These are phyloP conservation scores for Linnemannia elongata DNA, from an alignment of 192 early-diverging fungal species.

Conservation along the genomic window DNA sequence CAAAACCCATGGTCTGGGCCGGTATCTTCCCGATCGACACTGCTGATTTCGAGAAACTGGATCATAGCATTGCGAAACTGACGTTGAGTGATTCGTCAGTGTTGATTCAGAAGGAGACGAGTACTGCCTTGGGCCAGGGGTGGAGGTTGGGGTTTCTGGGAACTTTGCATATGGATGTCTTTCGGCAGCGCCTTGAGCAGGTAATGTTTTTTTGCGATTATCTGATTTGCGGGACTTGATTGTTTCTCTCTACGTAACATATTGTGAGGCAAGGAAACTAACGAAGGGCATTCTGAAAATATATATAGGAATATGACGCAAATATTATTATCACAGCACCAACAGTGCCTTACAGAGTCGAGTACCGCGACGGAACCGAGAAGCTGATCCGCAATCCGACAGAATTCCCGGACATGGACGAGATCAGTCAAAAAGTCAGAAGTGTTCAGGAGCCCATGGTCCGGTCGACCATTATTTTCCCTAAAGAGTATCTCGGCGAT, in stretches of 20 bases:
- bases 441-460: conserved; percentile 93
- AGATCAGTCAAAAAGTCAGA: conserved; percentile 71
- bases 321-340: conserved; percentile 93
- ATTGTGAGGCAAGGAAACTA: background rate
- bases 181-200: conserved; percentile 91
- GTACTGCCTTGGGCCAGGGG: conserved; percentile 92
- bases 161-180: conserved; percentile 98
- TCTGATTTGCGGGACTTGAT: no score
- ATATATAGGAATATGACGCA: conserved; percentile 86
- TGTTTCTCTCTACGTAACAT: conserved; percentile 8
- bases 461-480: conserved; percentile 91
- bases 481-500: conserved; percentile 80
- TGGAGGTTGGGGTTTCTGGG: conserved; percentile 97
- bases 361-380: conserved; percentile 58
- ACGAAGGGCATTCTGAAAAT: background rate
- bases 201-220: conserved; percentile 29
- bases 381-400: conserved; percentile 84
- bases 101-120: conserved; percentile 86
- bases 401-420: conserved; percentile 89
- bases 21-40: conserved; percentile 95
- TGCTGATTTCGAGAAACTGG: conserved; percentile 87
- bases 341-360: conserved; percentile 89
- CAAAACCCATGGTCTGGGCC: conserved; percentile 96
- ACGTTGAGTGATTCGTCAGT: conserved; percentile 98
- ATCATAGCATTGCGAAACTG: conserved; percentile 92